A percentile compares a stretch with the other conserved stretches of the same genome.
Conservation (phyloP, 768 basidiomycete species). For the Chalciporus chontae region DNA sequence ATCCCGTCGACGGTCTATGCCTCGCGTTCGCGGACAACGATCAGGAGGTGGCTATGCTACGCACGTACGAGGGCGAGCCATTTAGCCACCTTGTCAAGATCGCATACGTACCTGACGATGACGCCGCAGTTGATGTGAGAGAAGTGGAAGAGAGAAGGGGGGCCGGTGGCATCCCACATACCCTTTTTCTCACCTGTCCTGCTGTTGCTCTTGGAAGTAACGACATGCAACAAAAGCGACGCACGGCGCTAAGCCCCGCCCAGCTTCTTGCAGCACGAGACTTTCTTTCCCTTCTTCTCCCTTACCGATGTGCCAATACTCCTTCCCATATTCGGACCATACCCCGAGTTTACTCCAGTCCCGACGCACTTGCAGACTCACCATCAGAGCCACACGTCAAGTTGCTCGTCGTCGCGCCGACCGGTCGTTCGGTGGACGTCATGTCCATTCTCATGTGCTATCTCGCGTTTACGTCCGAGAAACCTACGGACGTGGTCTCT, state of each 20-base stretch:
- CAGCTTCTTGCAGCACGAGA: conserved; percentile 42
- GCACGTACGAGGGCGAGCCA: conserved; percentile 4
- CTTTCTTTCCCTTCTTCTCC: conserved; percentile 40
- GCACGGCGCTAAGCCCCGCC: conserved; percentile 25
- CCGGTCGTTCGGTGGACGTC: conserved; percentile 8
- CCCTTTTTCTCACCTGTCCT: no score
- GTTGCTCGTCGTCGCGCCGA: conserved; percentile 13
- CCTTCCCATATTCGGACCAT: not conserved
- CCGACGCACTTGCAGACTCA: no score
- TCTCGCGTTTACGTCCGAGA: conserved; percentile 4
- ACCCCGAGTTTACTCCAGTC: not conserved
- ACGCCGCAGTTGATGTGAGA: not conserved
- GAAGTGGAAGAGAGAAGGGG: conserved; percentile 2
- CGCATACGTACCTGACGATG: not conserved
- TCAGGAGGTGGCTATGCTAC: conserved; percentile 4
- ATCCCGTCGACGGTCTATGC: conserved; percentile 12
- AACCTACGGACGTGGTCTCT: not conserved
- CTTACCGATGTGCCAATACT: conserved; percentile 15
- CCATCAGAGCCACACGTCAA: no score
- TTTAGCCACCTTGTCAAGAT: conserved; percentile 24
- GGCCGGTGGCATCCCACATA: no score
- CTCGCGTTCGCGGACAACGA: conserved; percentile 19
- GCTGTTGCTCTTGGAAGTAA: no score
- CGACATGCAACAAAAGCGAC: not conserved
- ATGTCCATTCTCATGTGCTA: conserved; percentile 11